phyloP scores from a whole-genome alignment of 2,329 filamentous ascomycete species.

The Nannizziopsis barbatae region DNA sequence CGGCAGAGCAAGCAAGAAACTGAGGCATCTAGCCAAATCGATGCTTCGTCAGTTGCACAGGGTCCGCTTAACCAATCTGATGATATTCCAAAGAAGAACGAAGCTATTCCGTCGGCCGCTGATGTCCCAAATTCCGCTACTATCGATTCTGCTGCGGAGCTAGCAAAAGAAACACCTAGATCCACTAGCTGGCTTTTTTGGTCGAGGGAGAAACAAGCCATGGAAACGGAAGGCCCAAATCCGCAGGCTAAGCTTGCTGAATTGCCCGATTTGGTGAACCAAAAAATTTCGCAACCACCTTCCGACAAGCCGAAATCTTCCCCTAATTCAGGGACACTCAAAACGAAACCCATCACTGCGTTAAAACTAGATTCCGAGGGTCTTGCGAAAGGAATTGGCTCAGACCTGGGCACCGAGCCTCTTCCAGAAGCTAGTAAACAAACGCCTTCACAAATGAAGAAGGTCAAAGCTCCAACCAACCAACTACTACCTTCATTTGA shows the following conservation, averaged over 20 bases:
- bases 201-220: constrained; percentile 28
- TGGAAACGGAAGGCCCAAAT: constrained; percentile 16
- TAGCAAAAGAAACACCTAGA: constrained; percentile 17
- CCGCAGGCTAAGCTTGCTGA: background rate
- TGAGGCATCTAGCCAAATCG: background rate
- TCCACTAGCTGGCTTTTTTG: constrained; percentile 35
- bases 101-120: background rate
- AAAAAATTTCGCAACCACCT: background rate
- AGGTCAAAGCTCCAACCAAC: constrained; percentile 31
- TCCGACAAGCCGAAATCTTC: background rate
- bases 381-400: background rate
- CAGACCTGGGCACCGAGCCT: constrained; percentile 1
- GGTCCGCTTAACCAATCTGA: background rate
- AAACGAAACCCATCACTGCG: constrained; percentile 21
- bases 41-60: background rate
- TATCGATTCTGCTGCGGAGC: background rate
- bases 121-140: background rate
- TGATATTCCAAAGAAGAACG: background rate
- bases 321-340: constrained; percentile 7
- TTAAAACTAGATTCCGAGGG: background rate
- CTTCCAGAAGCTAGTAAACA: constrained; percentile 12
- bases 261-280: background rate
- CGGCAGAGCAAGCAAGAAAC: constrained; percentile 10
- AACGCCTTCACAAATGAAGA: constrained; percentile 7
- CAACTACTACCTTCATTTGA: constrained; percentile 40